A percentile compares a stretch with the other conserved stretches of the same genome.
Evolutionary conservation across 177 flowering plant species (phyloP).

Genomic region (Telopea speciosissima): DNA sequence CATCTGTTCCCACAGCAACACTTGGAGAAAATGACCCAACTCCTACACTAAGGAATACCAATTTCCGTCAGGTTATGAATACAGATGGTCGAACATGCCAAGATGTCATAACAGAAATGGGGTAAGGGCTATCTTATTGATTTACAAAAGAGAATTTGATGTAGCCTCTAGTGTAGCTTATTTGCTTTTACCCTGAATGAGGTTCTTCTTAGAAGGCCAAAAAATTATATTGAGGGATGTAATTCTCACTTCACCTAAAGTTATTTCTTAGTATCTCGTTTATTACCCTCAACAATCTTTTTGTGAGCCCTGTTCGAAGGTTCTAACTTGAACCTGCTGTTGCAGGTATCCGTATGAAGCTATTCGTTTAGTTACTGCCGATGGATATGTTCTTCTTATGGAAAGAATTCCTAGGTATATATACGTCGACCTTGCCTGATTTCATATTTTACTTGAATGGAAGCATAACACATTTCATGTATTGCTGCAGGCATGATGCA

Average conservation of each 20-base stretch:
- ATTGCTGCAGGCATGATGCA: conserved; percentile 68
- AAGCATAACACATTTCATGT: conserved; percentile 12
- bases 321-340: conserved; percentile 9
- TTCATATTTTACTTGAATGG: conserved; percentile 5
- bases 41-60: conserved; percentile 50
- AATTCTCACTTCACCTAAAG: not conserved
- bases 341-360: conserved; percentile 97
- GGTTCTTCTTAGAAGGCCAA: not conserved
- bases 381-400: conserved; percentile 91
- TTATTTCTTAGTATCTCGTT: not conserved
- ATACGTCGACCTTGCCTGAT: not conserved
- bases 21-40: conserved; percentile 72
- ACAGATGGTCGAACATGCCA: conserved; percentile 91
- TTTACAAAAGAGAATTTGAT: not conserved
- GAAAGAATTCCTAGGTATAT: conserved; percentile 93
- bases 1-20: conserved; percentile 45
- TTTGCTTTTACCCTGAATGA: not conserved
- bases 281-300: not conserved
- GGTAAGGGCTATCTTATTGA: conserved; percentile 41
- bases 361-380: conserved; percentile 76
- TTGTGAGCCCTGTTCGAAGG: not conserved
- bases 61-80: conserved; percentile 48
- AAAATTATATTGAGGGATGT: not conserved
- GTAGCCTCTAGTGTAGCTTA: not conserved
- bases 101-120: conserved; percentile 96